Evolutionary conservation across 495 filamentous ascomycete species (phyloP), one percentile per base, ranked within the genome.

Genomic region (Aspergillus steynii): DNA sequence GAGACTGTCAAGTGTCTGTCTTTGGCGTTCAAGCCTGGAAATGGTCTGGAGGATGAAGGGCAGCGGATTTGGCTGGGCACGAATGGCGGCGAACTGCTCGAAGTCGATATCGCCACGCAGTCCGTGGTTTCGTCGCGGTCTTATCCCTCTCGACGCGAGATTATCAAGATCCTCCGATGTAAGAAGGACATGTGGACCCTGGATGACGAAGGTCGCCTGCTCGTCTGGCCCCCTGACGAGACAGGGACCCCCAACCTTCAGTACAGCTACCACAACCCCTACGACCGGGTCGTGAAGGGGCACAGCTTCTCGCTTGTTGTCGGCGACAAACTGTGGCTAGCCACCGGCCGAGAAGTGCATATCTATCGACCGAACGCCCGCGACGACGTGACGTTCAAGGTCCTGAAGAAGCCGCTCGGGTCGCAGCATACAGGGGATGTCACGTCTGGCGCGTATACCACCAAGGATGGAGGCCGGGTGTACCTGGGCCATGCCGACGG

Each of bases 401-500:
- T 95, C 12, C 76, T 90, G 10, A 80, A 86, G 55, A 78, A 85
- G 49, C 90, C 92, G 7, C 71, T 97, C 2, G 72, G 80, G 42
- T 82, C 89, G 47, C 84, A 88, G 26, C 77, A 83, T 34, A 84
- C 88, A 2, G 94, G 93, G 5, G 92, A 96, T 50, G 86, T 98
- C n/a, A 96, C 92, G 1, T 93, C 92, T 15, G 92, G 92, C 0
- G 82, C 93, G 0, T 80, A 88, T 52, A 79, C 93, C 29, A 87
- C 83, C 34, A 84, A 85, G 50, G 86, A 95, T 55, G 86, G 91
- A 1, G 90, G 92, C 56, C 86, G 87, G 37, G 86, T 97, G 2
- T 96, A 91, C 73, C 88, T 99, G 63, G 96, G 96, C 4, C 95
- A 99, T 69, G 85, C 80, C 9, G 95, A 99, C 71, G 95, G 95